Conservation (phyloP, 2,329 filamentous ascomycete genomes). For the Boeremia exigua region DNA sequence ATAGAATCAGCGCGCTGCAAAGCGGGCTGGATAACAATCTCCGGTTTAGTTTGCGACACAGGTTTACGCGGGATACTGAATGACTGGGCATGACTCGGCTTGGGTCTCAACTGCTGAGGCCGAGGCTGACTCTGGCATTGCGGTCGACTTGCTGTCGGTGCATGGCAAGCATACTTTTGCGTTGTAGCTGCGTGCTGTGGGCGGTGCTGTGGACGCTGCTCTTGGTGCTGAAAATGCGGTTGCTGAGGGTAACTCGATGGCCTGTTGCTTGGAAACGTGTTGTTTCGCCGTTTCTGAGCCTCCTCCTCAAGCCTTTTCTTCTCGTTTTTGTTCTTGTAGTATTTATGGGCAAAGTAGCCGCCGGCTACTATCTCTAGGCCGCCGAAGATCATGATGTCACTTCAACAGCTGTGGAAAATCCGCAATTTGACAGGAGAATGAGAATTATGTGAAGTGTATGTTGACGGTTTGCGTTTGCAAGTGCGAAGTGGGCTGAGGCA, state of each 20-base stretch:
- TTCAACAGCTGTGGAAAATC: not conserved
- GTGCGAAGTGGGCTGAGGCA: constrained; percentile 25
- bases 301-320: constrained; percentile 37
- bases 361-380: constrained; percentile 47
- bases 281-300: constrained; percentile 31
- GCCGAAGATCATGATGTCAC: constrained; percentile 47
- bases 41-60: constrained; percentile 31
- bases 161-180: constrained; percentile 39
- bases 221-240: constrained; percentile 17
- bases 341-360: constrained; percentile 43
- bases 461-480: not conserved
- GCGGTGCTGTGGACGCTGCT: constrained; percentile 21
- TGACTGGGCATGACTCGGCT: constrained; percentile 27
- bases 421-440: not conserved
- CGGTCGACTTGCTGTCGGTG: constrained; percentile 15
- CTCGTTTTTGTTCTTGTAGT: constrained; percentile 45
- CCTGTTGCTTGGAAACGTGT: constrained; percentile 35
- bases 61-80: constrained; percentile 38
- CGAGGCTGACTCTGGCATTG: constrained; percentile 24
- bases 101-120: constrained; percentile 15
- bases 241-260: constrained; percentile 23
- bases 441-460: not conserved
- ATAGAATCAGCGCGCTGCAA: constrained; percentile 43
- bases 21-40: constrained; percentile 37
- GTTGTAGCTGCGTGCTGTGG: constrained; percentile 20